These are phyloP conservation scores for Solanum hybrid DNA, from an alignment of 305 asterid species.

Conservation along the genomic window DNA sequence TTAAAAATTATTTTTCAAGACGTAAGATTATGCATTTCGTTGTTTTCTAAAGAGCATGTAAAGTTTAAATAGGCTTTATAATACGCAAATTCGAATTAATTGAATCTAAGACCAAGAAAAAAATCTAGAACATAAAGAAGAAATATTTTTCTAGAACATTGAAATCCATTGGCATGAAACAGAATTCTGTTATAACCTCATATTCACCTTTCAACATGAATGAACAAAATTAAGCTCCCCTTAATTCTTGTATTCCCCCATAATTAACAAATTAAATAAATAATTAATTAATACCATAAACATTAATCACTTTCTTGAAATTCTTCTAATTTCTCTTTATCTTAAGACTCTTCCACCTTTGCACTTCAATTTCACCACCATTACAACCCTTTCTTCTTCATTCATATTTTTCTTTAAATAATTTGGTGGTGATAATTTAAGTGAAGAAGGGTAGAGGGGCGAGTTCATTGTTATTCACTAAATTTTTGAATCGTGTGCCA, in stretches of 20 bases:
- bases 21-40: neutral
- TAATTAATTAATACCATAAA: neutral
- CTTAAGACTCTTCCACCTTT: neutral
- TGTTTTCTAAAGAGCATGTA: neutral
- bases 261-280: neutral
- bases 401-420: neutral
- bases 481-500: accelerated
- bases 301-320: neutral
- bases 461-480: neutral
- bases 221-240: neutral
- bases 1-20: neutral
- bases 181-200: neutral
- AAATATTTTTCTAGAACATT: neutral
- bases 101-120: too few relatives aligned
- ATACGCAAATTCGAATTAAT: accelerated
- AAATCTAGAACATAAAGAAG: too few relatives aligned
- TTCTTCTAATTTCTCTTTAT: neutral
- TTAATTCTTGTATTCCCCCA: neutral
- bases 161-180: neutral
- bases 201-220: neutral
- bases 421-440: neutral
- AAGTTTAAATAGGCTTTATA: neutral
- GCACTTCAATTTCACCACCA: neutral
- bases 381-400: neutral
- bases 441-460: neutral